Percentiles rank a stretch among this genome's conserved stretches.
Conservation (phyloP, 768 basidiomycete species). For the Tulasnella sp. region DNA sequence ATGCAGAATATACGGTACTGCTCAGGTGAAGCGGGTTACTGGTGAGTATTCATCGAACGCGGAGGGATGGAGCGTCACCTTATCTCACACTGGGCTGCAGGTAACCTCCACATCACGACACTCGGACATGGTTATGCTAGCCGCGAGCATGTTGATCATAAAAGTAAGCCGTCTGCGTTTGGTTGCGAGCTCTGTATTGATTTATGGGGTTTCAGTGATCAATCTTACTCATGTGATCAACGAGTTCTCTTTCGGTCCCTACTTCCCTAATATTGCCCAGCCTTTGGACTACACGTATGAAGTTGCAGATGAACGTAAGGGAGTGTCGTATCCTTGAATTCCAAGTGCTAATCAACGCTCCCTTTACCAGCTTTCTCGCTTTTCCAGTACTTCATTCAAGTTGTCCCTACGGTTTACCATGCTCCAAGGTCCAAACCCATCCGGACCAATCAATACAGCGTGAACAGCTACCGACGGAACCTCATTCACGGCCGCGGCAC, state of each 20-base stretch:
- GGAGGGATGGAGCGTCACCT: neutral
- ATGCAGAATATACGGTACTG: constrained; percentile 80
- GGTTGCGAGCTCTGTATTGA: constrained; percentile 4
- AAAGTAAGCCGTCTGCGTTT: constrained; percentile 49
- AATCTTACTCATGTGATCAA: constrained; percentile 95
- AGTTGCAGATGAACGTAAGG: constrained; percentile 61
- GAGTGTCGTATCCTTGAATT: neutral
- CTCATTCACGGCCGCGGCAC: constrained; percentile 72
- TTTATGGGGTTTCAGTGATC: constrained; percentile 58
- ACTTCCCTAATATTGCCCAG: constrained; percentile 92
- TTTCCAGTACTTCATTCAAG: constrained; percentile 92
- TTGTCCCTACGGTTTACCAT: constrained; percentile 93
- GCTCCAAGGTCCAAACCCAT: constrained; percentile 63
- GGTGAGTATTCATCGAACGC: constrained; percentile 45
- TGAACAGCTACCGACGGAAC: constrained; percentile 82
- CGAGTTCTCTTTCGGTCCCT: constrained; percentile 95
- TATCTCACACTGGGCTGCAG: constrained; percentile 39
- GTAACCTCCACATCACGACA: constrained; percentile 91
- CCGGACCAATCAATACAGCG: constrained; percentile 83
- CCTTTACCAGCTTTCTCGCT: constrained; percentile 66
- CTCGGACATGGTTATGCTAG: constrained; percentile 93
- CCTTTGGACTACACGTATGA: constrained; percentile 91
- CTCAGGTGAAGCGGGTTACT: constrained; percentile 84
- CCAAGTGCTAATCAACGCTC: neutral
- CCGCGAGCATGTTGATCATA: constrained; percentile 81